A percentile compares a stretch with the other conserved stretches of the same genome.
phyloP scores from a whole-genome alignment of 176 grass and related monocot species.

The Avena eriantha region DNA sequence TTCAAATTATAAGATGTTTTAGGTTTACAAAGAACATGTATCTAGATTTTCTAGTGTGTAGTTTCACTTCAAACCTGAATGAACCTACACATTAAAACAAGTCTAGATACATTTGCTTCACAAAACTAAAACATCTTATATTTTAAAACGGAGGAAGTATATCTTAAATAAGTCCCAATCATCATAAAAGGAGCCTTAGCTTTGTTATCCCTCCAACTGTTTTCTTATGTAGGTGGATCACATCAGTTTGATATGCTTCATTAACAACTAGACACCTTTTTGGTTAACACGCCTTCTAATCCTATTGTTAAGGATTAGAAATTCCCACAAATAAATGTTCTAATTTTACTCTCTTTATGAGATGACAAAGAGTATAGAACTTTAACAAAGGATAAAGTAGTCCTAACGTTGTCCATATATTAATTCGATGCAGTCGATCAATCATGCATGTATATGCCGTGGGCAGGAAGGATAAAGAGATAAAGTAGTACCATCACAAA shows the following conservation, averaged over 20 bases:
- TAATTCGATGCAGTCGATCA: conserved; percentile 12
- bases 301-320: not conserved
- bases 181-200: not conserved
- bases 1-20: too few species aligned
- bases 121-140: too few species aligned
- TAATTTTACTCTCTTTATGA: not conserved
- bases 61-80: too few species aligned
- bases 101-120: too few species aligned
- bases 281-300: conserved; percentile 13
- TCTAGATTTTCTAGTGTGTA: too few species aligned
- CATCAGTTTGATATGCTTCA: not conserved
- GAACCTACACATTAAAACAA: too few species aligned
- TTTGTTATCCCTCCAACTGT: conserved; percentile 2
- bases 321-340: not conserved
- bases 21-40: too few species aligned
- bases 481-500: not conserved
- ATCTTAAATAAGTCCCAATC: conserved; percentile 17
- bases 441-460: not conserved
- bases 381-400: conserved; percentile 26
- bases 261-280: conserved; percentile 13
- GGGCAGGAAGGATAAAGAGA: not conserved
- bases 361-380: conserved; percentile 21
- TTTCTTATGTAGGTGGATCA: not conserved
- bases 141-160: too few species aligned
- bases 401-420: not conserved